phyloP scores from a whole-genome alignment of 2,329 filamentous ascomycete species.

The Talaromyces sp. region DNA sequence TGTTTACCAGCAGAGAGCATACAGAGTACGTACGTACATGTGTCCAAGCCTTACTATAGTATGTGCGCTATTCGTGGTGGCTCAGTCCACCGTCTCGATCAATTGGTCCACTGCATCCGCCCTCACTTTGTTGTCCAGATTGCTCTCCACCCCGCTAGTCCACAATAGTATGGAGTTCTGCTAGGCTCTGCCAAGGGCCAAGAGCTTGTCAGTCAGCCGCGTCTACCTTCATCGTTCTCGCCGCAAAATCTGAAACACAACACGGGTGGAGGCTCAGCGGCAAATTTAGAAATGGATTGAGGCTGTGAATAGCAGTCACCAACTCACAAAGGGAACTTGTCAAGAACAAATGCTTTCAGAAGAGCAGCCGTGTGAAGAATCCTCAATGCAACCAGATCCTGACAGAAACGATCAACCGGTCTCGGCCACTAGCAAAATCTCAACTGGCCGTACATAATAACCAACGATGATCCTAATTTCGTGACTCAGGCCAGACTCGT shows the following conservation, averaged over 20 bases:
- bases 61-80: neutral
- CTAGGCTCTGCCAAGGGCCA: neutral
- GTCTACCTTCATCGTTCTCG: neutral
- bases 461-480: slow-evolving; percentile 10
- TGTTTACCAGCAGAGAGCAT: neutral
- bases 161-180: neutral
- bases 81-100: neutral
- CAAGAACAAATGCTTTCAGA: neutral
- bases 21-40: neutral
- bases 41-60: neutral
- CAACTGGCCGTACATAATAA: neutral
- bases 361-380: neutral
- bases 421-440: neutral
- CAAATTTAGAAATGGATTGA: neutral
- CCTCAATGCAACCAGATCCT: neutral
- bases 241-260: neutral
- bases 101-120: slow-evolving; percentile 7
- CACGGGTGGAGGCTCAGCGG: slow-evolving; percentile 7
- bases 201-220: neutral
- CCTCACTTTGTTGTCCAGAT: slow-evolving; percentile 1
- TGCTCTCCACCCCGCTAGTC: neutral
- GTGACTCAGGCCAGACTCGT: neutral
- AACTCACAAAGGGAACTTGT: neutral
- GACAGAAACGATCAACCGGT: neutral
- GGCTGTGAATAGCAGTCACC: neutral